These are phyloP conservation scores for Protostelium mycophagum DNA, from an alignment of 78 protist species.

Conservation along the genomic window DNA sequence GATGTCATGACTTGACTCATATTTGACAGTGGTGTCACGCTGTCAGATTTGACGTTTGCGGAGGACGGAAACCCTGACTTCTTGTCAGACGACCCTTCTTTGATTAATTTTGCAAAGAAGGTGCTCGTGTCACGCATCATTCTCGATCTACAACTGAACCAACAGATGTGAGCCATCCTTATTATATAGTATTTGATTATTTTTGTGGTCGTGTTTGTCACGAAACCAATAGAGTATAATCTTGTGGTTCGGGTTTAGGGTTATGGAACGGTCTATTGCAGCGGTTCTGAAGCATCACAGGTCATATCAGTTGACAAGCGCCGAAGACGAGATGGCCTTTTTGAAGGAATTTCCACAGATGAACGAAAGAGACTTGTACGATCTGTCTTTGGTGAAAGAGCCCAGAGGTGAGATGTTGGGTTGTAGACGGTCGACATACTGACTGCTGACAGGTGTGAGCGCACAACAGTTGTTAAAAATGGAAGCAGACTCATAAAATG, in stretches of 20 bases:
- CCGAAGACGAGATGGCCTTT: neutral
- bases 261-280: no score
- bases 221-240: no score
- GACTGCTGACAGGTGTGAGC: no score
- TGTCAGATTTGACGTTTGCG: conserved; percentile 29
- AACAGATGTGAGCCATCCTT: conserved; percentile 21
- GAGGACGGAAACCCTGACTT: conserved; percentile 64
- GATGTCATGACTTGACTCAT: neutral
- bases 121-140: conserved; percentile 31
- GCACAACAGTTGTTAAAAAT: neutral
- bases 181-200: no score
- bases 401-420: no score
- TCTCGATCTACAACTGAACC: conserved; percentile 23
- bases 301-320: conserved; percentile 41
- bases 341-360: neutral
- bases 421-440: no score
- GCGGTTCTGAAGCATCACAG: no score
- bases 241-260: no score
- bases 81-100: conserved; percentile 20
- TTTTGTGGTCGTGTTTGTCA: no score
- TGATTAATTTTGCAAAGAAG: conserved; percentile 49
- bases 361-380: conserved; percentile 26
- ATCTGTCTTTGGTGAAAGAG: conserved; percentile 45
- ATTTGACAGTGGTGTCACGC: neutral
- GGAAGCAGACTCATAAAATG: neutral